Conservation (phyloP, 768 basidiomycete species). For the Lactarius vividus region DNA sequence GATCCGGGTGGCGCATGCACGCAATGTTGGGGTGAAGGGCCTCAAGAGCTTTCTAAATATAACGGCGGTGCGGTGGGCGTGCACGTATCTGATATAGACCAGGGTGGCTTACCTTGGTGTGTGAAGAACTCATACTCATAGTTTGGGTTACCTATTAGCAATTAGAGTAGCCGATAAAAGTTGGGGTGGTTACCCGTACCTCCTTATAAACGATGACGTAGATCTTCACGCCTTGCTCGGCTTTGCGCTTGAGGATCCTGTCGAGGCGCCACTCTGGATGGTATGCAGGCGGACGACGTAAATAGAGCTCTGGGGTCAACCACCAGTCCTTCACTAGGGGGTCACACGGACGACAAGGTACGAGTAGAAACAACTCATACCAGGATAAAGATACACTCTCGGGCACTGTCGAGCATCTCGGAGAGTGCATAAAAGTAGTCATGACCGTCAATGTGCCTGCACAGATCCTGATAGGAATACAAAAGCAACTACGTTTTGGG, state of each 20-base stretch:
- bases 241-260: conserved; percentile 79
- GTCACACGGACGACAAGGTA: neutral
- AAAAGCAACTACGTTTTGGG: neutral
- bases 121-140: conserved; percentile 84
- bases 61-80: too few species aligned
- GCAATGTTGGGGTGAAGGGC: conserved; percentile 83
- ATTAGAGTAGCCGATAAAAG: neutral
- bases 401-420: conserved; percentile 80
- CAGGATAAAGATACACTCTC: conserved; percentile 84
- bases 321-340: conserved; percentile 70
- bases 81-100: neutral
- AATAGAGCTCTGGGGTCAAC: conserved; percentile 92
- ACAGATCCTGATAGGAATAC: neutral
- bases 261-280: conserved; percentile 91
- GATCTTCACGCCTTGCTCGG: conserved; percentile 87
- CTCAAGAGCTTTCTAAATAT: conserved; percentile 64
- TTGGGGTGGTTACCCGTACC: conserved; percentile 38
- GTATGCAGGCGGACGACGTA: conserved; percentile 85
- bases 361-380: conserved; percentile 38
- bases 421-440: conserved; percentile 97
- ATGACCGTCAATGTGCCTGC: conserved; percentile 88
- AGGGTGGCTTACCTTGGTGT: conserved; percentile 61
- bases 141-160: conserved; percentile 71
- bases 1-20: conserved; percentile 88
- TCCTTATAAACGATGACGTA: conserved; percentile 96